Percentiles rank a stretch among this genome's conserved stretches.
Evolutionary conservation across 1,284 basidiomycete genomes (phyloP).

Genomic region (Rhodotorula sp.): DNA sequence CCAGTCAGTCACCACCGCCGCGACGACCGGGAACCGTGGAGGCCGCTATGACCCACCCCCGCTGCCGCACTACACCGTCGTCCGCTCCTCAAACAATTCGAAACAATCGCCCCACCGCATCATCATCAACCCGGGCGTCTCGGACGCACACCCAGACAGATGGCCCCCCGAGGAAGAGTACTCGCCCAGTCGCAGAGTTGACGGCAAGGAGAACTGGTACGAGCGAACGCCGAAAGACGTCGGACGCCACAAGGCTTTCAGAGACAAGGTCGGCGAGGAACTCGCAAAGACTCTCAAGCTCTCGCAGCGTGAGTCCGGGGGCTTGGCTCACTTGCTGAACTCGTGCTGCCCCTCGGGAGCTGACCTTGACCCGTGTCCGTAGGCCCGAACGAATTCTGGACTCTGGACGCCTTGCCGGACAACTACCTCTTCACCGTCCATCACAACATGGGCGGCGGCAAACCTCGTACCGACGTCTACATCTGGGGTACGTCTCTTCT

Average conservation of each 20-base stretch:
- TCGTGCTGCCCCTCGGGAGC: too few species aligned
- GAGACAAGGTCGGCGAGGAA: slow-evolving; percentile 10
- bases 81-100: slow-evolving; percentile 1
- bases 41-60: not conserved
- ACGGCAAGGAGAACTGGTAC: slow-evolving; percentile 21
- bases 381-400: slow-evolving; percentile 54
- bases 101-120: slow-evolving; percentile 18
- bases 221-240: not conserved
- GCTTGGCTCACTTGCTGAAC: too few species aligned
- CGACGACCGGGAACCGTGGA: too few species aligned
- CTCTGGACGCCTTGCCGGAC: slow-evolving; percentile 63
- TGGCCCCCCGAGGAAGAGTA: slow-evolving; percentile 18
- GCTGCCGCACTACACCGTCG: slow-evolving; percentile 31
- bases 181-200: not conserved
- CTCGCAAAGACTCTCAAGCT: slow-evolving; percentile 11
- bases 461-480: slow-evolving; percentile 70
- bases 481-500: slow-evolving; percentile 60
- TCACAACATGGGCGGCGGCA: slow-evolving; percentile 55
- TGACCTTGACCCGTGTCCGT: not conserved
- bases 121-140: slow-evolving; percentile 14
- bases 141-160: slow-evolving; percentile 14
- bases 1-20: not conserved
- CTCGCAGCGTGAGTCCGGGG: not conserved
- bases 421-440: slow-evolving; percentile 72
- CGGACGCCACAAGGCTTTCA: not conserved